Percentiles rank a stretch among this genome's conserved stretches.
Evolutionary conservation across 352 stramenopile genomes (phyloP).

Genomic region (Phytophthora cryptogea): DNA sequence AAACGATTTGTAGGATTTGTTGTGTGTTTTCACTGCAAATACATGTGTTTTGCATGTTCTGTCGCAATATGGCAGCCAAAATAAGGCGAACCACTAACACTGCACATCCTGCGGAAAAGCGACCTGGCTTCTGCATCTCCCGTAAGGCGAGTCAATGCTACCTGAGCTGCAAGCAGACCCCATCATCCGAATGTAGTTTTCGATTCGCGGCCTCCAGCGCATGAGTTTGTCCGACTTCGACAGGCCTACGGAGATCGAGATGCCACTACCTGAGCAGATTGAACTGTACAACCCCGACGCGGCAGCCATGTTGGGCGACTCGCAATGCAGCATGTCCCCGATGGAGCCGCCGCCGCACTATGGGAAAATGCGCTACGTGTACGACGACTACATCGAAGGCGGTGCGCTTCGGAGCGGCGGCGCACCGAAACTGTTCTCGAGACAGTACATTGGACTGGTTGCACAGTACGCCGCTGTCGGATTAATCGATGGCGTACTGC

Average conservation of each 20-base stretch:
- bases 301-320: constrained; percentile 28
- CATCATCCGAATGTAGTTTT: constrained; percentile 13
- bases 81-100: constrained; percentile 9
- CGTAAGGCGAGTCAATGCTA: constrained; percentile 3
- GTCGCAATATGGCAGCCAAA: constrained; percentile 14
- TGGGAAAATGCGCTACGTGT: constrained; percentile 45
- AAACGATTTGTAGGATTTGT: no score
- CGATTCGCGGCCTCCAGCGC: constrained; percentile 21
- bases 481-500: constrained; percentile 52
- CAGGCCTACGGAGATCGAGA: constrained; percentile 28
- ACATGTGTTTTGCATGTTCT: no score
- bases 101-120: constrained; percentile 26
- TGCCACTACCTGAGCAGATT: constrained; percentile 32
- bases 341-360: constrained; percentile 32
- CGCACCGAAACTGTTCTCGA: constrained; percentile 44
- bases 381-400: constrained; percentile 47
- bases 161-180: constrained; percentile 6
- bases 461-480: constrained; percentile 60
- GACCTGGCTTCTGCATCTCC: constrained; percentile 26
- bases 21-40: no score
- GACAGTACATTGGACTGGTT: constrained; percentile 56
- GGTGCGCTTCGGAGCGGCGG: constrained; percentile 48
- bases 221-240: constrained; percentile 18
- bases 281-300: constrained; percentile 32
- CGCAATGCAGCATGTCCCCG: constrained; percentile 33